These are phyloP conservation scores for Komagataea norvegica DNA, from an alignment of 1,139 yeast genomes.

Conservation along the genomic window DNA sequence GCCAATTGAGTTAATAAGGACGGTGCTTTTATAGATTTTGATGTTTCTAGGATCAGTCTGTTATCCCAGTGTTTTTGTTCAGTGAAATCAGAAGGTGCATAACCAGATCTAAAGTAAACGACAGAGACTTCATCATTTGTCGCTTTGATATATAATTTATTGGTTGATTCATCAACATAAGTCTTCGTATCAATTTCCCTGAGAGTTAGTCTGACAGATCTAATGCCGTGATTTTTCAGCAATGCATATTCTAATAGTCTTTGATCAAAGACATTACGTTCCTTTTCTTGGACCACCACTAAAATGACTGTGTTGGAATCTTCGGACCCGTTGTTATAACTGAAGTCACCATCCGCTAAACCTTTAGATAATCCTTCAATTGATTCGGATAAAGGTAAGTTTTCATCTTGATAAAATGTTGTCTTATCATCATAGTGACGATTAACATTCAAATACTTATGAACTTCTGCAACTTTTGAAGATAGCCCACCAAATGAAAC, in stretches of 20 bases:
- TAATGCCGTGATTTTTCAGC: slow-evolving; percentile 49
- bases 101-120: slow-evolving; percentile 87
- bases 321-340: slow-evolving; percentile 38
- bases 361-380: slow-evolving; percentile 61
- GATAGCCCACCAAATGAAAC: slow-evolving; percentile 94
- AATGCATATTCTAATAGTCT: slow-evolving; percentile 73
- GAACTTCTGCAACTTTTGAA: slow-evolving; percentile 72
- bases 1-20: slow-evolving; percentile 82
- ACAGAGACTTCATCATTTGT: slow-evolving; percentile 70
- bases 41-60: slow-evolving; percentile 63
- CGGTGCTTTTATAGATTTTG: slow-evolving; percentile 87
- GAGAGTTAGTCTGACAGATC: slow-evolving; percentile 62
- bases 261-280: slow-evolving; percentile 89
- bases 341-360: slow-evolving; percentile 57
- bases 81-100: slow-evolving; percentile 72
- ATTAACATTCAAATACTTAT: slow-evolving; percentile 53
- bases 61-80: slow-evolving; percentile 68
- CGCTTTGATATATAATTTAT: slow-evolving; percentile 45
- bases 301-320: slow-evolving; percentile 50
- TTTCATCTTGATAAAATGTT: slow-evolving; percentile 41
- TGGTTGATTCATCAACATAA: slow-evolving; percentile 35
- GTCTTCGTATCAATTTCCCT: slow-evolving; percentile 50
- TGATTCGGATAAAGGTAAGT: slow-evolving; percentile 66
- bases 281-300: slow-evolving; percentile 79
- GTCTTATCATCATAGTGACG: slow-evolving; percentile 45